Evolutionary conservation across 441 rosid species (phyloP), one percentile per base, ranked within the genome.

Genomic region (Dalechampia spathulata): DNA sequence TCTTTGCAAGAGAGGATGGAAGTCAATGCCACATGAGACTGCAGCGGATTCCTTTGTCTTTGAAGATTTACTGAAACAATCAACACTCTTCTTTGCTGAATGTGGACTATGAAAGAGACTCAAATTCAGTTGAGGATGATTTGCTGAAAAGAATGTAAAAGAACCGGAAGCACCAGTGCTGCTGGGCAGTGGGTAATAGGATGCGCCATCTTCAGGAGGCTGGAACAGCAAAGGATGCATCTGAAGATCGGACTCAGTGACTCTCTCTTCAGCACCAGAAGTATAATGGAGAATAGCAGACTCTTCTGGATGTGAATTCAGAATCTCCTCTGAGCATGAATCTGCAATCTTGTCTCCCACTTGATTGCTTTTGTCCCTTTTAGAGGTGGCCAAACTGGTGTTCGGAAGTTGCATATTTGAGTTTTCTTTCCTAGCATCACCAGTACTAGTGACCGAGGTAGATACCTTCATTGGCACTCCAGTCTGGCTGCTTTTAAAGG

Each of bases 151-250:
- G 72, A 92, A 81, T 70, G 81, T 82, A 66, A 85, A 85, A 57
- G 91, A 72, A 69, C 78, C 56, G 55, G 90, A 68, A 61, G 71
- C 36, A 60, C 65, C 63, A 63, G 70, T 38, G 28, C 64, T 71
- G 58, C 69, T 55, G 74, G 60, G 72, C 60, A 72, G 60, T 22
- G 86, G 77, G 71, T 70, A 75, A 74, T 76, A 87, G 58, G 88
- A 77, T 51, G 73, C 61, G 22, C 86, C 90, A 69, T 76, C 76
- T 71, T 73, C 85, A 52, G 87, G 79, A 63, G 77, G 67, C 72
- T 86, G 83, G 74, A 90, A 87, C 68, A 94, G 63, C 63, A 94
- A 75, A 28, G 98, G 98, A 83, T 94, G 99, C 95, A 94, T 77
- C 71, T 79, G 90, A 63, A 81, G 82, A 66, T 79, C 89, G 3